A percentile compares a stretch with the other conserved stretches of the same genome.
These are phyloP conservation scores for Plasmodium vivax DNA, from an alignment of 169 alveolate genomes.

Conservation along the genomic window DNA sequence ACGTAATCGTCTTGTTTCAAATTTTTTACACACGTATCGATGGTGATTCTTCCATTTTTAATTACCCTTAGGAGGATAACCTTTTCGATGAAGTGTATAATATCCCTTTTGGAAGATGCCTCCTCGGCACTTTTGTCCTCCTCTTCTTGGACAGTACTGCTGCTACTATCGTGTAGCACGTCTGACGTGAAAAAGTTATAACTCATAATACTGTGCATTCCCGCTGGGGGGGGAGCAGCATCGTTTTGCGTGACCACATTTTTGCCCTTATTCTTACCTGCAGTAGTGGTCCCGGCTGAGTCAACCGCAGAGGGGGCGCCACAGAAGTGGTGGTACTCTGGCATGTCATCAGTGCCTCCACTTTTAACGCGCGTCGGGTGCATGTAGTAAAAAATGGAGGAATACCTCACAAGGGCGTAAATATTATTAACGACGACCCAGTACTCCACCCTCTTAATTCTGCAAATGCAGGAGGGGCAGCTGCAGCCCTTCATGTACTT, in stretches of 20 bases:
- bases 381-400: constrained; percentile 64
- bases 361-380: constrained; percentile 33
- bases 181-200: neutral
- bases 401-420: constrained; percentile 36
- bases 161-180: neutral
- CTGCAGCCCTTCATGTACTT: constrained; percentile 65
- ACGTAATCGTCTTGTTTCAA: constrained; percentile 43
- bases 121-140: neutral
- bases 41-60: constrained; percentile 60
- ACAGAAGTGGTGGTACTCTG: neutral
- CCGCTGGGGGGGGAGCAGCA: neutral
- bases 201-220: neutral
- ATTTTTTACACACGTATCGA: constrained; percentile 37
- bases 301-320: neutral
- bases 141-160: neutral
- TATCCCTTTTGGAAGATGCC: neutral
- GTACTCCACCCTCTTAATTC: constrained; percentile 63
- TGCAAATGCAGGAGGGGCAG: constrained; percentile 47
- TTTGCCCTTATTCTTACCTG: neutral
- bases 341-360: neutral
- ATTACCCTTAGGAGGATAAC: constrained; percentile 52
- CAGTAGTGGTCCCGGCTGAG: neutral
- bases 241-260: neutral
- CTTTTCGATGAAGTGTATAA: constrained; percentile 34
- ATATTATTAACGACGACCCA: constrained; percentile 51